phyloP scores from a whole-genome alignment of 805 yeast genomes.

The Starmerella kuoi region DNA sequence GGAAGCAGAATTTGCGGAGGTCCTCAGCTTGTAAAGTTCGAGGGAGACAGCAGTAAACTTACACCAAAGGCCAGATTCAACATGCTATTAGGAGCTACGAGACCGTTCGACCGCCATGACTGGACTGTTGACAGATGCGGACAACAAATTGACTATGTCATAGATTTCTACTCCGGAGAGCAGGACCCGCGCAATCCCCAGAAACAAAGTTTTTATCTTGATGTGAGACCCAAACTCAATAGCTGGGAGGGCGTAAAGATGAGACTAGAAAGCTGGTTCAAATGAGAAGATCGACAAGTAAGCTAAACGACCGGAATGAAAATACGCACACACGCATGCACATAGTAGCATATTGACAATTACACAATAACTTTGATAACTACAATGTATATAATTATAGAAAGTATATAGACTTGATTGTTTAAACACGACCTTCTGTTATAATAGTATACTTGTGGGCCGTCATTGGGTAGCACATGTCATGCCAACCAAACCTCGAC shows the following conservation, averaged over 20 bases:
- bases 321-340: background rate
- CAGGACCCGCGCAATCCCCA: conserved; percentile 37
- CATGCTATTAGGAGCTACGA: conserved; percentile 50
- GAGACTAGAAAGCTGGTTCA: conserved; percentile 38
- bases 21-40: conserved; percentile 67
- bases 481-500: no score
- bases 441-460: no score
- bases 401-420: no score
- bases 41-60: conserved; percentile 73
- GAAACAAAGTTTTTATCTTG: conserved; percentile 57
- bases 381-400: no score
- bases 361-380: background rate
- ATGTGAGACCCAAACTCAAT: conserved; percentile 85
- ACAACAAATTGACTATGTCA: conserved; percentile 69
- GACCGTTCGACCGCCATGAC: conserved; percentile 93
- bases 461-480: no score
- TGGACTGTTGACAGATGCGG: conserved; percentile 88
- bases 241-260: conserved; percentile 66
- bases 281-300: background rate
- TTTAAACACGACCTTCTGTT: no score
- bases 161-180: conserved; percentile 70
- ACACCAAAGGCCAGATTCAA: conserved; percentile 81
- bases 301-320: background rate
- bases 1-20: conserved; percentile 55
- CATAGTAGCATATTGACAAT: no score